Evolutionary conservation across 106 monocot species (phyloP), one percentile per base, ranked within the genome.

Genomic region (Narthecium ossifragum): DNA sequence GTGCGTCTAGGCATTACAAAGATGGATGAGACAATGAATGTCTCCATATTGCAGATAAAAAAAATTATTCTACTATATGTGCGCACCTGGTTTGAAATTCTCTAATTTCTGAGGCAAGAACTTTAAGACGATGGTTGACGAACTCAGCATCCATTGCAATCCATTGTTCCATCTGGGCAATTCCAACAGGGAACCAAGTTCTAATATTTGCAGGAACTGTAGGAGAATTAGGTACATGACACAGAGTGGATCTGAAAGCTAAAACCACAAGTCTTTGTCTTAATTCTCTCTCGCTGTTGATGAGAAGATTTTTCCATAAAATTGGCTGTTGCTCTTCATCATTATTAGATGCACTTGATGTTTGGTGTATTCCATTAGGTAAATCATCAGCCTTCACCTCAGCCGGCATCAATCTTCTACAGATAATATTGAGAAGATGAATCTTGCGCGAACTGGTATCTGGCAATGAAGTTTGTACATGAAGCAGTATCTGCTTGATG

Each of bases 131-230:
- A 64, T 70, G 60, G 23, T 72, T 54, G 22, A 72, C 67, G 57
- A 64, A 28, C 24, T 43, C 58, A 56, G 28, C 15, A 28, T 74
- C 81, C n/a, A 57, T 65, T 18, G 48, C 48, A 28, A 80, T 68
- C 90, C 90, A 96, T 33, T 43, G 64, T 50, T 74, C 53, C 83
- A 90, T 84, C 75, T 84, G 90, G 17, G 68, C 67, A 12, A 86
- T 68, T 65, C 90, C 86, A 65, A 65, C 55, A 5, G 75, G 81
- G 4, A 57, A 48, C 80, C 78, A 83, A 54, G 21, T 54, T 15
- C 20, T 65, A 60, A 39, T 24, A 30, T 6, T 25, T 37, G 56
- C 31, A 59, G 21, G 24, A 37, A 25, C 37, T 25, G 31, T 14
- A 20, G 57, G 0, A 46, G 62, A 68, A 59, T 2, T 15, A 24